These are phyloP conservation scores for Pachysandra terminalis DNA, from an alignment of 164 flowering plant genomes.

Conservation along the genomic window DNA sequence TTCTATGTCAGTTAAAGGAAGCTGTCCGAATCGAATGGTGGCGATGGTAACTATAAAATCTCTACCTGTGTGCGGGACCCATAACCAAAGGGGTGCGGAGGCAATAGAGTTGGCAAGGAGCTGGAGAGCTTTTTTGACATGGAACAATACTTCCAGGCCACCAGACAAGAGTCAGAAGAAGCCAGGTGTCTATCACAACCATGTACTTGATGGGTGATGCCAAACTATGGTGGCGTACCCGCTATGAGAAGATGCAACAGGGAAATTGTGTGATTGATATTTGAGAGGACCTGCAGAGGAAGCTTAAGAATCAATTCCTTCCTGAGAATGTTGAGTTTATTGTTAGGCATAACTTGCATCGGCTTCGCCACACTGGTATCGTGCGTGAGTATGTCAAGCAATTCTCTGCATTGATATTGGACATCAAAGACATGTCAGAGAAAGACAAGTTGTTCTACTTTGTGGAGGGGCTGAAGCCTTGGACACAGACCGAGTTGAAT, in stretches of 20 bases:
- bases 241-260: not conserved
- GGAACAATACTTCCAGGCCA: not conserved
- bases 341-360: not conserved
- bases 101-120: not conserved
- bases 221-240: constrained; percentile 1
- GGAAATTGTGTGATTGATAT: not conserved
- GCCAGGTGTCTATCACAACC: not conserved
- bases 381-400: not conserved
- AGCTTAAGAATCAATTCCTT: constrained; percentile 2
- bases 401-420: not conserved
- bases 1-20: too few species aligned
- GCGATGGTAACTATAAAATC: too few species aligned
- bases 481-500: not conserved
- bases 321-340: not conserved
- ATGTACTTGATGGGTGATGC: constrained; percentile 1
- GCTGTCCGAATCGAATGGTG: too few species aligned
- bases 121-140: not conserved
- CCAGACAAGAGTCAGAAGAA: not conserved
- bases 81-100: not conserved
- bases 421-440: too few species aligned
- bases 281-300: constrained; percentile 1
- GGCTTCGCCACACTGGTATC: not conserved
- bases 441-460: not conserved
- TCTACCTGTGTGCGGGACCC: not conserved
- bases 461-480: not conserved